A percentile compares a stretch with the other conserved stretches of the same genome.
phyloP scores from a whole-genome alignment of 257 asterid species.

The Plectranthus barbatus region DNA sequence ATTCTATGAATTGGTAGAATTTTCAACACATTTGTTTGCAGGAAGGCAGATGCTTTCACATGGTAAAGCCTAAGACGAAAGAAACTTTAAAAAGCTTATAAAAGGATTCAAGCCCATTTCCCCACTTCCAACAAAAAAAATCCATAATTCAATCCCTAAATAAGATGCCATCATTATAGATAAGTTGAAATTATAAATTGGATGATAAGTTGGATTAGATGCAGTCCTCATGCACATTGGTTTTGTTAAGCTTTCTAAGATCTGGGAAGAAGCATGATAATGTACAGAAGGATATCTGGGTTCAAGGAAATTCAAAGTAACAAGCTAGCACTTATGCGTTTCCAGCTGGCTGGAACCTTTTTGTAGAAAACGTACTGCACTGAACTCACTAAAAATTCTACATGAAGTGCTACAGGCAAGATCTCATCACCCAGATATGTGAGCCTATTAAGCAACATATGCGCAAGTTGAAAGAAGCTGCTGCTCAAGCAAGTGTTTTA shows the following conservation, averaged over 20 bases:
- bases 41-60: neutral
- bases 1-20: neutral
- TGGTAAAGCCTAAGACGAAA: neutral
- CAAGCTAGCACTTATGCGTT: neutral
- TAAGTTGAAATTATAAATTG: neutral
- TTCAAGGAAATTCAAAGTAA: neutral
- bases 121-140: neutral
- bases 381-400: neutral
- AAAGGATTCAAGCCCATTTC: neutral
- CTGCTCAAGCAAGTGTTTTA: conserved; percentile 2
- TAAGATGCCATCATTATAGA: conserved; percentile 2
- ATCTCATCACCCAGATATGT: neutral
- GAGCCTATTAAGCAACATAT: neutral
- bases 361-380: neutral
- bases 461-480: conserved; percentile 1
- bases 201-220: neutral
- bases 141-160: no score
- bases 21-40: neutral
- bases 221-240: neutral
- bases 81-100: neutral
- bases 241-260: neutral
- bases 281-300: neutral
- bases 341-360: neutral
- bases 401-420: neutral
- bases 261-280: neutral